Base-by-base conservation (phyloP, 2,329 filamentous ascomycete genomes). In the Parastagonospora avenae region DNA sequence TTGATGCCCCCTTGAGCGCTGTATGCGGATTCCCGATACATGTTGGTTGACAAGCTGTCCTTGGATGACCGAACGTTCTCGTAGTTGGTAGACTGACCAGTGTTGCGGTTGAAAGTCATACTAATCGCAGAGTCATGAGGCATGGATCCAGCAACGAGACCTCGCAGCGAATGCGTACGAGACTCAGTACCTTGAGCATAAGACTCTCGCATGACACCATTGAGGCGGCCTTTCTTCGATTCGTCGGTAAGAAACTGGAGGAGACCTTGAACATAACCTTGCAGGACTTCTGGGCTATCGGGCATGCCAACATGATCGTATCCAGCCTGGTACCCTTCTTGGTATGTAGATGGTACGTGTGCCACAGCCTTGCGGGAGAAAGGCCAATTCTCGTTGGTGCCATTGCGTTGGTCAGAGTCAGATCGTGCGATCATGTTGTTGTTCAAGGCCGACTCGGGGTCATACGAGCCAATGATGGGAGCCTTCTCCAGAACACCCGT, bases 291-390 rank as follows among this genome's bases (percentile, higher is more conserved):
- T 2, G 56, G 53, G 31, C 51, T 63, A 38, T 66, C 63, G 8
- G 70, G 66, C 46, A 74, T 64, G 11, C 67, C 69, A 33, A 67
- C 48, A 38, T 72, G 71, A 33, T 69, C 62, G n/a, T 69, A 67
- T 10, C 71, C 71, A 14, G 70, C 69, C 47, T 74, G 71, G n/a
- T 66, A 74, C 1, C 70, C 71, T 46, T 74, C 70, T 46, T 74
- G 71, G 31, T 70, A 74, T n/a, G 69, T 74, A 8, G 63, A 64
- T 12, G 66, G 64, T 10, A 64, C 53, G 42, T 70, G 61, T 11
- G 46, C 43, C 3, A 60, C 51, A 8, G 56, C 50, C 37, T 64
- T 67, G 15, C 54, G 49, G 10, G 59, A 44, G 37, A 63, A 57
- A 0, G 55, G 53, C 66, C 64, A 71, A 9, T 55, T 60, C 33